A percentile compares a stretch with the other conserved stretches of the same genome.
Conservation (phyloP, 1,139 yeast genomes). For the Suhomyces ambrosiae region DNA sequence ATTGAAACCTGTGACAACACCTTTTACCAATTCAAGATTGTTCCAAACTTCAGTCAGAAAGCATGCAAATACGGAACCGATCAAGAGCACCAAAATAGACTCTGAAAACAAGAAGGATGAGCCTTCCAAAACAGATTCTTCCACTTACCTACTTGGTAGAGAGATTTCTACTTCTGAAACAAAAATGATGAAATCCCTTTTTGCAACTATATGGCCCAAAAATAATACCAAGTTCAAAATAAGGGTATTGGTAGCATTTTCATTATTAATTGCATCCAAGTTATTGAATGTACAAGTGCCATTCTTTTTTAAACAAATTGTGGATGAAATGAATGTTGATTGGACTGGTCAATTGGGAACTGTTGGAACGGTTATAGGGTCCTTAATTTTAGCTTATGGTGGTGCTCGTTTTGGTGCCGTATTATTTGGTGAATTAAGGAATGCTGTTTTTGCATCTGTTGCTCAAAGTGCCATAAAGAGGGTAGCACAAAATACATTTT, state of each 20-base stretch:
- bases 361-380: conserved; percentile 62
- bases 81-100: neutral
- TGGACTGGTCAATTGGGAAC: conserved; percentile 70
- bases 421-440: conserved; percentile 87
- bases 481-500: conserved; percentile 87
- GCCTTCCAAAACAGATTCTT: conserved; percentile 7
- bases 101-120: neutral
- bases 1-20: neutral
- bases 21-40: neutral
- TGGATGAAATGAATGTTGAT: conserved; percentile 91
- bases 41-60: neutral
- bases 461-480: conserved; percentile 92
- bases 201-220: conserved; percentile 89
- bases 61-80: neutral
- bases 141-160: conserved; percentile 22
- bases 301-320: conserved; percentile 83
- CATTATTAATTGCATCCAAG: conserved; percentile 76
- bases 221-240: conserved; percentile 67
- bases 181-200: conserved; percentile 60
- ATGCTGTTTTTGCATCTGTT: conserved; percentile 93
- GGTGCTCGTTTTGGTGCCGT: conserved; percentile 94
- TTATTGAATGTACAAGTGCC: conserved; percentile 94
- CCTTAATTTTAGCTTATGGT: conserved; percentile 86
- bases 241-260: conserved; percentile 75
- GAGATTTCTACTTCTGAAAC: conserved; percentile 51